Evolutionary conservation across 2,329 filamentous ascomycete genomes (phyloP).

Genomic region (Colletotrichum paranaense): DNA sequence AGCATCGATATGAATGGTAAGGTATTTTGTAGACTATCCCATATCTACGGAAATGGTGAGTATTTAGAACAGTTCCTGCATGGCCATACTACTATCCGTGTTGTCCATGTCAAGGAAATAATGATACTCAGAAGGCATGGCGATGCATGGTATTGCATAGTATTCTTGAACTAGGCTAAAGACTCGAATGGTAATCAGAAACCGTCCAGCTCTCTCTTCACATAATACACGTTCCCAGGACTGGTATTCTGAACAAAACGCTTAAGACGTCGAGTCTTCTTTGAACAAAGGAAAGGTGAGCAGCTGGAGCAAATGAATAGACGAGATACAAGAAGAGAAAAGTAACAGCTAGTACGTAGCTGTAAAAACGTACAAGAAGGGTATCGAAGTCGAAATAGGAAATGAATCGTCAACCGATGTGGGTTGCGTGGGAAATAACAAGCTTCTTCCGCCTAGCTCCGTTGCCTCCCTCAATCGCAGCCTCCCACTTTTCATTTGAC

Average conservation of each 20-base stretch:
- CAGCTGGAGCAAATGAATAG: background rate
- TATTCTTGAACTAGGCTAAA: background rate
- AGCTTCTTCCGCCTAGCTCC: background rate
- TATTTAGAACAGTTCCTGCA: too few species aligned
- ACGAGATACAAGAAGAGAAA: slow-evolving; percentile 24
- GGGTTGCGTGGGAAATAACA: background rate
- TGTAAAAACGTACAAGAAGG: slow-evolving; percentile 37
- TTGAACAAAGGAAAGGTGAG: slow-evolving; percentile 7
- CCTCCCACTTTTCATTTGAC: slow-evolving; percentile 32
- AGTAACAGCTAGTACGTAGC: background rate
- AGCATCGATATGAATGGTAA: background rate
- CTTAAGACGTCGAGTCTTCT: background rate
- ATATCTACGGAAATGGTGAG: too few species aligned
- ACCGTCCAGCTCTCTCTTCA: background rate
- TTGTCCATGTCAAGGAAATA: too few species aligned
- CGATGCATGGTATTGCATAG: background rate
- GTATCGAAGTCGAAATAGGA: slow-evolving; percentile 43
- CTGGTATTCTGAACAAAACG: background rate
- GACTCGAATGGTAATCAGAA: background rate
- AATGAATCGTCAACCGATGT: slow-evolving; percentile 37
- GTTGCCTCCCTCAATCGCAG: background rate
- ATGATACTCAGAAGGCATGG: too few species aligned
- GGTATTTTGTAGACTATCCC: too few species aligned
- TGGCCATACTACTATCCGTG: too few species aligned
- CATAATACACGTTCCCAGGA: background rate